Conservation (phyloP, 257 asterid genomes). For the Orobanche coerulescens region DNA sequence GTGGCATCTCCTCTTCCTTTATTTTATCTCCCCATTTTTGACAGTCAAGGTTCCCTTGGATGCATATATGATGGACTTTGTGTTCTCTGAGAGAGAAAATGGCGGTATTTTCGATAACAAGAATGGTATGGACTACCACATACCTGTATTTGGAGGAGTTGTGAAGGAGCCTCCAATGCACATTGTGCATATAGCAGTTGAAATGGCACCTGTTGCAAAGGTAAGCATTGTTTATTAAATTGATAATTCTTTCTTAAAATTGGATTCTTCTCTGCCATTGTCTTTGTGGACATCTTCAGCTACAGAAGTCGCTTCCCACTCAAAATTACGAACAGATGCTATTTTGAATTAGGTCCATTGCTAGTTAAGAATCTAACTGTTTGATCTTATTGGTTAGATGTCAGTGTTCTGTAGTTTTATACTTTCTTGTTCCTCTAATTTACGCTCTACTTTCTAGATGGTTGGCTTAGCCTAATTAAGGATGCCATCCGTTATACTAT, state of each 20-base stretch:
- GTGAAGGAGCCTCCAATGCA: slow-evolving; percentile 88
- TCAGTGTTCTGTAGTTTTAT: not conserved
- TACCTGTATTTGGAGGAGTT: slow-evolving; percentile 81
- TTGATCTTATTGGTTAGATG: not conserved
- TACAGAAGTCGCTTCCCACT: not conserved
- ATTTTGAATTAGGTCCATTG: not conserved
- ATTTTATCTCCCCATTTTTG: slow-evolving; percentile 21
- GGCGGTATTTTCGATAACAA: slow-evolving; percentile 90
- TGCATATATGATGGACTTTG: slow-evolving; percentile 94
- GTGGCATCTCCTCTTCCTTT: slow-evolving; percentile 18
- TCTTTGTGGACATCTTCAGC: slow-evolving; percentile 14
- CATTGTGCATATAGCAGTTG: slow-evolving; percentile 89
- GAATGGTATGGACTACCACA: slow-evolving; percentile 85
- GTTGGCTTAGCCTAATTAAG: not conserved
- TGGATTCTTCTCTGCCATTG: not conserved
- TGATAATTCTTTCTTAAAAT: not conserved
- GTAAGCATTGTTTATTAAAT: slow-evolving; percentile 29
- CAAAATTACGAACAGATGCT: not conserved
- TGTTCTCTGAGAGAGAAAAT: slow-evolving; percentile 84
- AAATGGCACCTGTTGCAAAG: slow-evolving; percentile 99
- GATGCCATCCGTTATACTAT: not conserved
- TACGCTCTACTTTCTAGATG: not conserved
- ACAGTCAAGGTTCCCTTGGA: slow-evolving; percentile 93
- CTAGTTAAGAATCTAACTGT: not conserved
- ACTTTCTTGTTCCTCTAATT: not conserved